Conservation (phyloP, 2,329 filamentous ascomycete species). For the Pseudogymnoascus sp. region DNA sequence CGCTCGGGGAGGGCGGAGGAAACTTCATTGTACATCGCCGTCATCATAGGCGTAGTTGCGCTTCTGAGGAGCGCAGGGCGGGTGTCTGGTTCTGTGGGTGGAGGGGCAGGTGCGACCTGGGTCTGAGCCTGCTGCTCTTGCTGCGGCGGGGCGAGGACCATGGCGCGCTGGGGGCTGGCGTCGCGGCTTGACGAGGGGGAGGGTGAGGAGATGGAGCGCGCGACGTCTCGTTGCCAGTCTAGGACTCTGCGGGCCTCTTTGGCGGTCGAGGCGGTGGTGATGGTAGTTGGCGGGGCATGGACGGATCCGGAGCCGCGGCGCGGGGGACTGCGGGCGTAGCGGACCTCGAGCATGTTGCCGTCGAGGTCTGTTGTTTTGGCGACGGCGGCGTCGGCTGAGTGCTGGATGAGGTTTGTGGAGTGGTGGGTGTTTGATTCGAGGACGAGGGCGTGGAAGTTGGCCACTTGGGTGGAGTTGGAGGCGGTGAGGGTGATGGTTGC, state of each 20-base stretch:
- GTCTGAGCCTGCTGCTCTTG: neutral
- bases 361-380: conserved; percentile 68
- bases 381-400: conserved; percentile 15
- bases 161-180: neutral
- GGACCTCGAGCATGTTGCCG: conserved; percentile 75
- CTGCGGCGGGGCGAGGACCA: neutral
- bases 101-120: neutral
- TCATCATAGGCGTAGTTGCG: neutral
- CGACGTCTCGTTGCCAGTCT: conserved; percentile 36
- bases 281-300: neutral
- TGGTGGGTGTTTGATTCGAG: conserved; percentile 7
- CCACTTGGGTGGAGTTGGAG: conserved; percentile 54
- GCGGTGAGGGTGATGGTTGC: conserved; percentile 59
- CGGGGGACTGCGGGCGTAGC: conserved; percentile 40
- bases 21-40: neutral
- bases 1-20: neutral
- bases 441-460: conserved; percentile 58
- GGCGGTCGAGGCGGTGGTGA: conserved; percentile 17
- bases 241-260: conserved; percentile 33
- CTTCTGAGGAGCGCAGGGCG: neutral
- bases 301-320: neutral
- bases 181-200: neutral
- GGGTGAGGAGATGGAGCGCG: conserved; percentile 20
- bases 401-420: conserved; percentile 10
- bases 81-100: neutral